Conservation (phyloP, 1,139 yeast species). For the Protomyces gravidus region DNA sequence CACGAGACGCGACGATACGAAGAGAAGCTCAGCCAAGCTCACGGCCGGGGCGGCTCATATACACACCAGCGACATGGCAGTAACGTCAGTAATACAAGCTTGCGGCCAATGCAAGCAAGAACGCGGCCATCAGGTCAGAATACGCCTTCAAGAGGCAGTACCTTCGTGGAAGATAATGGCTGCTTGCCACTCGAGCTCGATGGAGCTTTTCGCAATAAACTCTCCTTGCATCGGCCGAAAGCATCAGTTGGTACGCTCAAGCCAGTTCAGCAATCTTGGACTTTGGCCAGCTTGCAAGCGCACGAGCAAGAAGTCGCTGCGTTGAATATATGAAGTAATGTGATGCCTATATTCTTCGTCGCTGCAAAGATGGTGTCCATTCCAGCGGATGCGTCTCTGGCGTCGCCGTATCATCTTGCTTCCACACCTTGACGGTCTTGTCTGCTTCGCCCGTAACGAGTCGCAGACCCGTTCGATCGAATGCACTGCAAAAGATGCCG, state of each 20-base stretch:
- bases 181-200: not conserved
- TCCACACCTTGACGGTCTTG: slow-evolving; percentile 84
- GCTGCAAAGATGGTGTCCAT: slow-evolving; percentile 44
- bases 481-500: slow-evolving; percentile 66
- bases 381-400: slow-evolving; percentile 48
- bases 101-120: not conserved
- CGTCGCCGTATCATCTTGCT: slow-evolving; percentile 50
- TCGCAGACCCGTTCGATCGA: slow-evolving; percentile 76
- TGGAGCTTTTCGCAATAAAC: not conserved
- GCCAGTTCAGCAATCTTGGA: no score
- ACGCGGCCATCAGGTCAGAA: no score
- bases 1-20: slow-evolving; percentile 28
- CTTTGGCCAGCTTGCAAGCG: no score
- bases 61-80: not conserved
- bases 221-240: not conserved
- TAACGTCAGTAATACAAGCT: not conserved
- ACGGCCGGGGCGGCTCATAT: no score
- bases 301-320: no score
- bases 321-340: no score
- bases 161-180: no score
- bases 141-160: no score
- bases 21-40: slow-evolving; percentile 6
- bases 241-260: not conserved
- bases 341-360: slow-evolving; percentile 16
- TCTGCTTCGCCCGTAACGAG: slow-evolving; percentile 86